Percentiles rank a stretch among this genome's conserved stretches.
phyloP scores from a whole-genome alignment of 148 eudicot genomes.

The Polygonum maritimum region DNA sequence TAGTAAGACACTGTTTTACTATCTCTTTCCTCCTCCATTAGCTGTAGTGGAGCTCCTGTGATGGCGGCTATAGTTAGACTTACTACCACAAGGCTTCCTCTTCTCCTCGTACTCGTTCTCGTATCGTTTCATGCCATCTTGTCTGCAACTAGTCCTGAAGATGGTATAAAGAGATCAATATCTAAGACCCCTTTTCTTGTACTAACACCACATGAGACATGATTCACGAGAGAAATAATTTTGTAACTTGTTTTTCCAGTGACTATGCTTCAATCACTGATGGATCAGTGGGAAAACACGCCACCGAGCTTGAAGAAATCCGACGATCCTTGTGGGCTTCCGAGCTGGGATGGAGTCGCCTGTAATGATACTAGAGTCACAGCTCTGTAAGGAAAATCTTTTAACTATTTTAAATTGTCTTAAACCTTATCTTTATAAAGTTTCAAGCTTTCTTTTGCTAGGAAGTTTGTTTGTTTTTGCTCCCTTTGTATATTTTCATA shows the following conservation, averaged over 20 bases:
- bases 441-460: not conserved
- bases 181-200: not conserved
- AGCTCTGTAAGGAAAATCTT: constrained; percentile 7
- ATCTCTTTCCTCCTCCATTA: not conserved
- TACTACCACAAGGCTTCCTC: not conserved
- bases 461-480: no score
- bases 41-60: not conserved
- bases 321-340: constrained; percentile 60
- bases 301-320: constrained; percentile 84
- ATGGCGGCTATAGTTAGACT: not conserved
- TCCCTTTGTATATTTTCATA: not conserved
- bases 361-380: constrained; percentile 63
- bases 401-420: not conserved
- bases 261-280: constrained; percentile 51
- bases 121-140: not conserved
- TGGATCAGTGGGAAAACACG: constrained; percentile 53
- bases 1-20: not conserved
- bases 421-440: not conserved
- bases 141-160: not conserved
- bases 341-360: constrained; percentile 73
- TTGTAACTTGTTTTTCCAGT: constrained; percentile 24
- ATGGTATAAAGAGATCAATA: not conserved
- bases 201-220: no score
- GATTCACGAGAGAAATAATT: not conserved
- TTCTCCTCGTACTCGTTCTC: not conserved